Conservation (phyloP, 2,329 filamentous ascomycete species). For the Nothophaeocryptopus gaeumannii region DNA sequence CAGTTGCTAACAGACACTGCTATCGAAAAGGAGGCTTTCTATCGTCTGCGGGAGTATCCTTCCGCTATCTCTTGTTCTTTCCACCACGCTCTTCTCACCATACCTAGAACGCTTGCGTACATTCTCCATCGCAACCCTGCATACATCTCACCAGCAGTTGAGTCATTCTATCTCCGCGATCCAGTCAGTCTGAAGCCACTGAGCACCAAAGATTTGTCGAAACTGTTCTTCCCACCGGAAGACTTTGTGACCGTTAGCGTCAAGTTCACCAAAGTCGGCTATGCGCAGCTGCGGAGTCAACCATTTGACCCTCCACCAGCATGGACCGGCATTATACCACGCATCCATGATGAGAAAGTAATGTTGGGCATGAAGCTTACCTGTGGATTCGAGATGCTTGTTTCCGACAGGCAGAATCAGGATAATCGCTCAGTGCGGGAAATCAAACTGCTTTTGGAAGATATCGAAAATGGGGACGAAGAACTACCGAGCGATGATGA, state of each 20-base stretch:
- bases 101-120: slow-evolving; percentile 79
- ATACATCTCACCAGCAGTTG: slow-evolving; percentile 77
- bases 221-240: slow-evolving; percentile 66
- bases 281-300: slow-evolving; percentile 85
- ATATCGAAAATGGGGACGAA: slow-evolving; percentile 70
- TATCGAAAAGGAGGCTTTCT: slow-evolving; percentile 87
- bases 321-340: slow-evolving; percentile 49
- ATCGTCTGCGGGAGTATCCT: slow-evolving; percentile 81
- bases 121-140: slow-evolving; percentile 72
- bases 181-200: slow-evolving; percentile 70
- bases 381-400: slow-evolving; percentile 86
- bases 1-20: slow-evolving; percentile 67
- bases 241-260: slow-evolving; percentile 79
- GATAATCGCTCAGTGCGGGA: slow-evolving; percentile 70
- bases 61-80: slow-evolving; percentile 67
- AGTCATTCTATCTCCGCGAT: slow-evolving; percentile 90
- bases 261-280: slow-evolving; percentile 83
- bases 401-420: slow-evolving; percentile 63
- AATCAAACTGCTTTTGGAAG: slow-evolving; percentile 71
- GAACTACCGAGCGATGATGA: slow-evolving; percentile 68
- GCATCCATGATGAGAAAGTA: slow-evolving; percentile 38
- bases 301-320: slow-evolving; percentile 66
- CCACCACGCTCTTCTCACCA: slow-evolving; percentile 69
- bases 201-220: slow-evolving; percentile 52
- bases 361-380: slow-evolving; percentile 86